Evolutionary conservation across 2,329 filamentous ascomycete genomes (phyloP).

Genomic region (Chalaropsis ovoidea): DNA sequence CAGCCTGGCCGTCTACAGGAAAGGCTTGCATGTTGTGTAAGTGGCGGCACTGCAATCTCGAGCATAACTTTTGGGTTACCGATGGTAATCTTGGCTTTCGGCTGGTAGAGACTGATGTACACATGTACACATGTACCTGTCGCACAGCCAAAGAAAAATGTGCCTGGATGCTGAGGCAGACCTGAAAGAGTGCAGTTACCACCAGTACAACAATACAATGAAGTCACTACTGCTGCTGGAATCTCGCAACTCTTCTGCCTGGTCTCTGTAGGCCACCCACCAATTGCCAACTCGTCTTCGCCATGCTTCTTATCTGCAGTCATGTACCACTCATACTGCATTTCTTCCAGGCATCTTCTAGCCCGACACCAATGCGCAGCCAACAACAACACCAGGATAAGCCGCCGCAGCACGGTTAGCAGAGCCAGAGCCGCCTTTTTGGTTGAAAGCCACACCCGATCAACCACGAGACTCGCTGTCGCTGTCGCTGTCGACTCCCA

Average conservation of each 20-base stretch:
- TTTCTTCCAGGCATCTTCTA: not conserved
- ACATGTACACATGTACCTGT: too few relatives aligned
- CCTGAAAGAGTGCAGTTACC: not conserved
- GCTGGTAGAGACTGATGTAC: too few relatives aligned
- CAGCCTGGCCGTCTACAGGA: not conserved
- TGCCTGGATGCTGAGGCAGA: slow-evolving; percentile 12
- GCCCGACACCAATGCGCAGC: not conserved
- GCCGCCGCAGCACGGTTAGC: not conserved
- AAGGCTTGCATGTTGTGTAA: too few relatives aligned
- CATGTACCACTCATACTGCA: not conserved
- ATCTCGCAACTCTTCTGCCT: not conserved
- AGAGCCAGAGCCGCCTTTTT: not conserved
- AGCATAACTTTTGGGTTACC: too few relatives aligned
- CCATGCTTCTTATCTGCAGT: not conserved
- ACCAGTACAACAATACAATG: not conserved
- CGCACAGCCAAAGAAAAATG: not conserved
- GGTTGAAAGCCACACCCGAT: not conserved
- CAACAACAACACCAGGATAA: not conserved
- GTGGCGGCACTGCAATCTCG: not conserved
- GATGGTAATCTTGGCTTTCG: too few relatives aligned
- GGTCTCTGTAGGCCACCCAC: not conserved
- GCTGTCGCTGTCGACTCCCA: not conserved
- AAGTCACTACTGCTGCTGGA: not conserved
- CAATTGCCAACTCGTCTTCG: not conserved
- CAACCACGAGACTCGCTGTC: not conserved